These are phyloP conservation scores for Neurospora sp. DNA, from an alignment of 495 filamentous ascomycete genomes.

Conservation along the genomic window DNA sequence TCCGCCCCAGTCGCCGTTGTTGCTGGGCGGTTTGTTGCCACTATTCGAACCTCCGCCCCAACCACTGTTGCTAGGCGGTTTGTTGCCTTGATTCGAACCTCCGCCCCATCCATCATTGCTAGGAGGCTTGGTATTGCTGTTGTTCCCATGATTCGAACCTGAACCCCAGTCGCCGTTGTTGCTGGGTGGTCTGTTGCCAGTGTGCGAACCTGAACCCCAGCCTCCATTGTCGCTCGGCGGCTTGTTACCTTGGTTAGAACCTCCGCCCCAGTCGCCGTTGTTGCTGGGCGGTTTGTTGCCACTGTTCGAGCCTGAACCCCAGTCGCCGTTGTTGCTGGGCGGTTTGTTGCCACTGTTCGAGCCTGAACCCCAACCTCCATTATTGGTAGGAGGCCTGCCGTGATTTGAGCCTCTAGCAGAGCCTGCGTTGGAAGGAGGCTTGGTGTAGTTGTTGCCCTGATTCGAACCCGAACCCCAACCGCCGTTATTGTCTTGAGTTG, in stretches of 20 bases:
- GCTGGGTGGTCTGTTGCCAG: no score
- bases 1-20: no score
- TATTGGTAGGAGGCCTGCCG: not conserved
- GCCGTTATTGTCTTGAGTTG: not conserved
- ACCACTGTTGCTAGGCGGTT: not conserved
- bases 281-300: no score
- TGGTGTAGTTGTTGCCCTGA: not conserved
- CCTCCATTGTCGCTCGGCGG: not conserved
- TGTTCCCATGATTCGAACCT: not conserved
- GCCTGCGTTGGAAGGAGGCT: not conserved
- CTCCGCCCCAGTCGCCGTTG: no score
- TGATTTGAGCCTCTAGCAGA: not conserved
- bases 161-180: not conserved
- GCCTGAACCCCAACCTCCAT: not conserved
- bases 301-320: no score
- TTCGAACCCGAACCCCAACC: not conserved
- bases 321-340: not conserved
- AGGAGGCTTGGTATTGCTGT: not conserved
- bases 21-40: no score
- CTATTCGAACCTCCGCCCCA: not conserved
- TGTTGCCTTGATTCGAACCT: not conserved
- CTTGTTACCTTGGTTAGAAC: not conserved
- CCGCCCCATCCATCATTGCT: not conserved
- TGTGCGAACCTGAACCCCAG: not conserved
- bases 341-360: not conserved